A percentile compares a stretch with the other conserved stretches of the same genome.
These are phyloP conservation scores for Leccinellum rugosiceps DNA, from an alignment of 768 basidiomycete species.

Conservation along the genomic window DNA sequence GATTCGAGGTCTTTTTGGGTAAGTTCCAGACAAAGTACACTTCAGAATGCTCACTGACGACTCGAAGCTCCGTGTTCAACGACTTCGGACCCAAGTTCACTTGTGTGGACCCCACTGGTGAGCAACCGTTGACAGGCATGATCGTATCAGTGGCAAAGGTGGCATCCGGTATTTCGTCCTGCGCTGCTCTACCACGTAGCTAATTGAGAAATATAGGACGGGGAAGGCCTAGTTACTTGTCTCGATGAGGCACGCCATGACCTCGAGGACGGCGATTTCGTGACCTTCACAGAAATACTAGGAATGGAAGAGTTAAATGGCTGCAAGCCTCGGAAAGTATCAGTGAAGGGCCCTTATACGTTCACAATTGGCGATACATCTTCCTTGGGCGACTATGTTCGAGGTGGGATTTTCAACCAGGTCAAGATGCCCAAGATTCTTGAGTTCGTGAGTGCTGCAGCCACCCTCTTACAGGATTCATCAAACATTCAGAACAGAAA, in stretches of 20 bases:
- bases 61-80: constrained; percentile 81
- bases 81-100: constrained; percentile 96
- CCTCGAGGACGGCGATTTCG: constrained; percentile 97
- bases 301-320: constrained; percentile 91
- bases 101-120: constrained; percentile 97
- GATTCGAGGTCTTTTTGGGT: constrained; percentile 95
- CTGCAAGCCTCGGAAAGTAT: constrained; percentile 86
- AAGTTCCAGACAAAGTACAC: constrained; percentile 18
- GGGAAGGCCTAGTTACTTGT: constrained; percentile 92
- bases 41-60: constrained; percentile 1
- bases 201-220: constrained; percentile 46
- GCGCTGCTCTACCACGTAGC: background rate
- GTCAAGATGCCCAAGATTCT: constrained; percentile 98
- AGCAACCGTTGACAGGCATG: constrained; percentile 92
- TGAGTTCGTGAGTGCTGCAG: constrained; percentile 69
- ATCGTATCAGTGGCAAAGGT: constrained; percentile 92
- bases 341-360: constrained; percentile 96
- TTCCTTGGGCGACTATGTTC: constrained; percentile 68
- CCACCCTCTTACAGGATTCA: background rate
- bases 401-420: constrained; percentile 94
- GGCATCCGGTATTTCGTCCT: constrained; percentile 3
- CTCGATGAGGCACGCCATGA: constrained; percentile 97
- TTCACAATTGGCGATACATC: constrained; percentile 94
- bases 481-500: constrained; percentile 58
- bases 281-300: constrained; percentile 93